Percentiles rank a stretch among this genome's conserved stretches.
Evolutionary conservation across 805 yeast genomes (phyloP).

Genomic region (Myxozyma neotropica): DNA sequence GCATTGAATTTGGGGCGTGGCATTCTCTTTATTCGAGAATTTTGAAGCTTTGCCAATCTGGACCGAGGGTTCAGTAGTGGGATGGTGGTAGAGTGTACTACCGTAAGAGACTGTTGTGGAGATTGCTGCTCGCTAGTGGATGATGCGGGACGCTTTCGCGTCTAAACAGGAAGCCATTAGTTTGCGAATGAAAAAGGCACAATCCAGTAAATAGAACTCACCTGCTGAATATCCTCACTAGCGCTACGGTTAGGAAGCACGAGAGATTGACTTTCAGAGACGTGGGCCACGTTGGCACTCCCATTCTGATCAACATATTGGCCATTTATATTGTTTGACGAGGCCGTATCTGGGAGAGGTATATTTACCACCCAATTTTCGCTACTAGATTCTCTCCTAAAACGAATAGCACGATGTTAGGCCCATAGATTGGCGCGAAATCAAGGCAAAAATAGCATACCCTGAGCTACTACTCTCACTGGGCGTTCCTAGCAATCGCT

Average conservation of each 20-base stretch:
- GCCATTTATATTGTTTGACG: too few relatives aligned
- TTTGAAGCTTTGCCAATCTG: constrained; percentile 3
- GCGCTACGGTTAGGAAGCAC: neutral
- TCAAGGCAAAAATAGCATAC: neutral
- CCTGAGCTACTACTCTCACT: neutral
- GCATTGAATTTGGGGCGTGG: constrained; percentile 4
- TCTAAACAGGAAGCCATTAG: neutral
- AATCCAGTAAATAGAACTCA: too few relatives aligned
- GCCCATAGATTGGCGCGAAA: neutral
- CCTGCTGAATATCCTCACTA: neutral
- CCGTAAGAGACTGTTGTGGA: neutral
- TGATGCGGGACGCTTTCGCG: constrained; percentile 1
- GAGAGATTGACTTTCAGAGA: neutral
- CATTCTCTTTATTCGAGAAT: neutral
- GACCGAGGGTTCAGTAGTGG: constrained; percentile 12
- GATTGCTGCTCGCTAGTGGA: neutral
- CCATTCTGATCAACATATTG: neutral
- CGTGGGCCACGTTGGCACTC: neutral
- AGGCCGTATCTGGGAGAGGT: too few relatives aligned
- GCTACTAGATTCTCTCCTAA: neutral
- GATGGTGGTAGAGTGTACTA: neutral
- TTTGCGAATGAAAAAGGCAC: neutral
- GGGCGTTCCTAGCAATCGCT: constrained; percentile 7
- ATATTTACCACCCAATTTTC: too few relatives aligned
- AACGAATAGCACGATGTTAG: neutral